A percentile compares a stretch with the other conserved stretches of the same genome.
Conservation (phyloP, 2,329 filamentous ascomycete species). For the Stachybotrys chartarum region DNA sequence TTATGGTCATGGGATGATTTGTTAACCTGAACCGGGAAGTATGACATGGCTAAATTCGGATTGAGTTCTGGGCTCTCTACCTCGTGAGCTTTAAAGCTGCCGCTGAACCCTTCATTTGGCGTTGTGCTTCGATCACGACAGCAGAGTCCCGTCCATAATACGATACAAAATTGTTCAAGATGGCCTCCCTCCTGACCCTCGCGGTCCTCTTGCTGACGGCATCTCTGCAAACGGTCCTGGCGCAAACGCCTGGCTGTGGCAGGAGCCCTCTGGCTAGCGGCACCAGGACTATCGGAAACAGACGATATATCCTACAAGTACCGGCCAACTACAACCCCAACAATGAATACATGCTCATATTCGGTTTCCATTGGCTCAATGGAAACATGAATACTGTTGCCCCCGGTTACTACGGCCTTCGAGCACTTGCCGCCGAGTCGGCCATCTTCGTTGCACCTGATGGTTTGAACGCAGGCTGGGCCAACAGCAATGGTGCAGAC, state of each 20-base stretch:
- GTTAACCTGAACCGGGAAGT: not conserved
- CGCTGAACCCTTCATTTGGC: not conserved
- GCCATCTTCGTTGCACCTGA: conserved; percentile 37
- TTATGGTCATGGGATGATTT: not conserved
- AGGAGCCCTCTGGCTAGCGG: conserved; percentile 20
- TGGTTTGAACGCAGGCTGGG: conserved; percentile 33
- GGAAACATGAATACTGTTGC: conserved; percentile 29
- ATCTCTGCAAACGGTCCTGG: not conserved
- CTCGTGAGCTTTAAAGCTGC: not conserved
- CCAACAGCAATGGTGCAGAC: conserved; percentile 32
- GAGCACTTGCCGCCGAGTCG: conserved; percentile 22
- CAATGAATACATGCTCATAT: conserved; percentile 19
- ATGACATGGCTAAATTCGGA: not conserved
- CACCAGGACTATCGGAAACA: conserved; percentile 21
- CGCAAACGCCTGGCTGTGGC: conserved; percentile 22
- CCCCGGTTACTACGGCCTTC: conserved; percentile 33
- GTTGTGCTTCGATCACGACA: not conserved
- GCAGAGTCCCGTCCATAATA: not conserved
- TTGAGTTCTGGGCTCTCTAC: not conserved
- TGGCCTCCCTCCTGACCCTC: not conserved
- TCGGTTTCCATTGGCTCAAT: conserved; percentile 28
- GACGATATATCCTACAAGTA: conserved; percentile 30
- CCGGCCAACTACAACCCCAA: conserved; percentile 19
- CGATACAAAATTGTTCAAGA: not conserved
- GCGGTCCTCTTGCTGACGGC: not conserved